phyloP scores from a whole-genome alignment of 148 eudicot genomes.

The Chenopodium album region DNA sequence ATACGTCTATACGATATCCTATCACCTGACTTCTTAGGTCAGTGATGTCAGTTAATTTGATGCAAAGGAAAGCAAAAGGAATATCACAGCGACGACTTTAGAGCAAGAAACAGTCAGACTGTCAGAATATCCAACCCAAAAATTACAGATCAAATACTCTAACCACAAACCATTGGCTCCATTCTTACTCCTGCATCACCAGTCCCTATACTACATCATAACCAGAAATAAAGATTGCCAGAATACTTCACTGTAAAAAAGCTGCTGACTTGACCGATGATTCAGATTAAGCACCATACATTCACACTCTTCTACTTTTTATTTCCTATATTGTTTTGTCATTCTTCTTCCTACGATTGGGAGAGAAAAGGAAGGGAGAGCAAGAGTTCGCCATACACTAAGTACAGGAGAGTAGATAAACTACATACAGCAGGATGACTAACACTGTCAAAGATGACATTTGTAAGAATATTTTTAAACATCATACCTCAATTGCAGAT shows the following conservation, averaged over 20 bases:
- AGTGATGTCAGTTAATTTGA: background rate
- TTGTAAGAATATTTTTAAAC: background rate
- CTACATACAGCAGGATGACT: background rate
- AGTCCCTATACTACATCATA: background rate
- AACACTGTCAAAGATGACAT: background rate
- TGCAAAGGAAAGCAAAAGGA: background rate
- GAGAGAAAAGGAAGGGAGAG: slow-evolving; percentile 3
- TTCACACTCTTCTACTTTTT: too few species aligned
- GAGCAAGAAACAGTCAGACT: background rate
- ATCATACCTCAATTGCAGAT: slow-evolving; percentile 65
- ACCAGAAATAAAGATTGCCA: background rate
- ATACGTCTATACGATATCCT: too few species aligned
- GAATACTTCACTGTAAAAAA: background rate
- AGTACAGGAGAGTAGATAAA: background rate
- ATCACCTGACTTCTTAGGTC: background rate
- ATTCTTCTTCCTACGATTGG: too few species aligned
- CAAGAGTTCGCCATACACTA: background rate
- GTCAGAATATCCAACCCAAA: background rate
- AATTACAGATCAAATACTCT: background rate
- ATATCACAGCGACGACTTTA: background rate
- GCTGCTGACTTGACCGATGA: background rate
- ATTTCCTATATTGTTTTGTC: too few species aligned
- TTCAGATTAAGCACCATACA: background rate
- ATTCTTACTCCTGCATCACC: too few species aligned
- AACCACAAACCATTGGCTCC: background rate